Percentiles rank a stretch among this genome's conserved stretches.
Evolutionary conservation across 495 filamentous ascomycete species (phyloP).

Genomic region (Xylaria telfairii): DNA sequence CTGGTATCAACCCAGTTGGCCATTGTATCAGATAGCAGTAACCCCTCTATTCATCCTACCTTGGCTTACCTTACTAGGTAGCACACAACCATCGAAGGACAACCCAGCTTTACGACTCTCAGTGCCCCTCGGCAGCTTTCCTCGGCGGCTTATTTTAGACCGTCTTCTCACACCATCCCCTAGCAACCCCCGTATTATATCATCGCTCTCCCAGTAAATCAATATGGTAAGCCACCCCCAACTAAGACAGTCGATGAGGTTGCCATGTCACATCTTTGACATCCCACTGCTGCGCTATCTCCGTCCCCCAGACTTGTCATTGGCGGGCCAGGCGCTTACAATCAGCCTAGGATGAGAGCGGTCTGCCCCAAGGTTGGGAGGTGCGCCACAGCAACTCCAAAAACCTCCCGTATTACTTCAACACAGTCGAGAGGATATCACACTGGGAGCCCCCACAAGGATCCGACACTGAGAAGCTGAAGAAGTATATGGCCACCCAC

Average conservation of each 20-base stretch:
- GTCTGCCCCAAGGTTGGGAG: conserved; percentile 88
- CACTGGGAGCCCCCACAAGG: conserved; percentile 91
- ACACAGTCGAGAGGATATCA: conserved; percentile 77
- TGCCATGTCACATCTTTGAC: neutral
- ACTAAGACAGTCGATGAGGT: neutral
- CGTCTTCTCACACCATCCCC: neutral
- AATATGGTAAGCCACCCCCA: conserved; percentile 13
- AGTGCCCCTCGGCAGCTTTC: neutral
- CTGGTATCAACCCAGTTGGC: neutral
- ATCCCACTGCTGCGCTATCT: neutral
- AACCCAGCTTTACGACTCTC: conserved; percentile 4
- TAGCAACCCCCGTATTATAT: neutral
- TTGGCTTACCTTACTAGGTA: neutral
- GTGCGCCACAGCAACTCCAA: conserved; percentile 96
- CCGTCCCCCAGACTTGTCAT: neutral
- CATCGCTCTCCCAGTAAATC: neutral
- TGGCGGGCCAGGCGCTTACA: conserved; percentile 8
- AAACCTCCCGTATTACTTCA: conserved; percentile 98
- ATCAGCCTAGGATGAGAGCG: conserved; percentile 65
- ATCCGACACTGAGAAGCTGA: conserved; percentile 88
- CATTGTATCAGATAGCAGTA: neutral
- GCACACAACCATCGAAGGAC: neutral
- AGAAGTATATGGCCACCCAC: conserved; percentile 86
- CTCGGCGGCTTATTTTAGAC: neutral
- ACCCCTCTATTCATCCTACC: neutral